phyloP scores from a whole-genome alignment of 1,139 yeast species.

The Scheffersomyces insectosa region DNA sequence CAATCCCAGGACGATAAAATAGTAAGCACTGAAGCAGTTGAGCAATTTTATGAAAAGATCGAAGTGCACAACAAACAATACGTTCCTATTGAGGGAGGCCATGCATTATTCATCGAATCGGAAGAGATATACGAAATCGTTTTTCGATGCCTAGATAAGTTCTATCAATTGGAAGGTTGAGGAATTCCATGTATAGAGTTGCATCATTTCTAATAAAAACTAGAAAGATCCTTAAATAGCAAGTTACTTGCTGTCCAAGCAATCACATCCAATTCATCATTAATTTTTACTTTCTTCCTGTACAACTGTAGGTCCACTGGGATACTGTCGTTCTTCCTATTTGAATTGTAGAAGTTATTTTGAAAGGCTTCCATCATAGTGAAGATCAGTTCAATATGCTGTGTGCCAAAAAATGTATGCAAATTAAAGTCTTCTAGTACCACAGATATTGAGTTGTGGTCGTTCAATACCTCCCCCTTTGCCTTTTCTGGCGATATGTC shows the following conservation, averaged over 20 bases:
- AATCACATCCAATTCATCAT: neutral
- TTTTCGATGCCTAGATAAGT: constrained; percentile 11
- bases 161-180: constrained; percentile 1
- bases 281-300: constrained; percentile 9
- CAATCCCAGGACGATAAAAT: constrained; percentile 20
- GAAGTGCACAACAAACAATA: constrained; percentile 15
- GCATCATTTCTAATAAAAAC: too few relatives aligned
- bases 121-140: constrained; percentile 18
- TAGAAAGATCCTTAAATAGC: neutral
- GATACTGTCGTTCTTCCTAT: neutral
- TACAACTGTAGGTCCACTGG: constrained; percentile 10
- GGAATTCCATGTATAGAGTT: too few relatives aligned
- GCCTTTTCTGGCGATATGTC: constrained; percentile 8
- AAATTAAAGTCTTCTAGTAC: constrained; percentile 17
- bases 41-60: constrained; percentile 15
- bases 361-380: neutral
- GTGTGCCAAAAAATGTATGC: constrained; percentile 14
- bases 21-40: constrained; percentile 15
- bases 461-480: constrained; percentile 7
- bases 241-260: neutral
- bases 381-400: constrained; percentile 24
- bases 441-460: constrained; percentile 18
- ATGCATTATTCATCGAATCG: constrained; percentile 22
- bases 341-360: too few relatives aligned
- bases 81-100: constrained; percentile 13